Conservation (phyloP, 1,284 basidiomycete genomes). For the Coniferiporia weirii region DNA sequence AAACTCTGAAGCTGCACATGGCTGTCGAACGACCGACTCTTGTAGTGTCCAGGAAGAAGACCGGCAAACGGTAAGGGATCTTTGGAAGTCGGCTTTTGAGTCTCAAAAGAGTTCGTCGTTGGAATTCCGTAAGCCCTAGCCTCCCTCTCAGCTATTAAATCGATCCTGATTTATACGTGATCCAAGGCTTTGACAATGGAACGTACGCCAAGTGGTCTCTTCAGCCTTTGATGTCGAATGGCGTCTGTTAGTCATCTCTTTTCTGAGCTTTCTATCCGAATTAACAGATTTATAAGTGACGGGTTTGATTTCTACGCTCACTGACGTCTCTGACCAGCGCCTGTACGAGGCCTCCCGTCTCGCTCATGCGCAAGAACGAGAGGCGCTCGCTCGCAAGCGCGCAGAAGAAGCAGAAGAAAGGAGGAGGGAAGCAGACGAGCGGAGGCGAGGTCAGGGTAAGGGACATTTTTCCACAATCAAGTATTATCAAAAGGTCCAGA, state of each 20-base stretch:
- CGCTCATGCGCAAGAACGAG: conserved; percentile 24
- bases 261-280: neutral
- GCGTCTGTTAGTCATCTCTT: conserved; percentile 14
- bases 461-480: neutral
- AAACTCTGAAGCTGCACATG: neutral
- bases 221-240: conserved; percentile 20
- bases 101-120: conserved; percentile 18
- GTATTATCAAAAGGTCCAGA: neutral
- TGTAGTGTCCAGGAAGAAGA: conserved; percentile 20
- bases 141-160: neutral
- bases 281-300: neutral
- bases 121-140: conserved; percentile 21
- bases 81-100: conserved; percentile 19
- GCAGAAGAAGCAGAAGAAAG: conserved; percentile 25
- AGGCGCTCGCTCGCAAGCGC: conserved; percentile 22
- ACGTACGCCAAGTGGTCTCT: conserved; percentile 22
- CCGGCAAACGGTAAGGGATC: conserved; percentile 8
- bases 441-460: conserved; percentile 25
- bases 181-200: conserved; percentile 21
- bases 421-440: conserved; percentile 24
- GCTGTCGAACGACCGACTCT: neutral
- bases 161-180: neutral
- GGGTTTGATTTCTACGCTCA: conserved; percentile 16
- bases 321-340: conserved; percentile 26
- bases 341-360: conserved; percentile 24